Evolutionary conservation across 345 rosid species (phyloP).

Genomic region (Eucalyptus sp.): DNA sequence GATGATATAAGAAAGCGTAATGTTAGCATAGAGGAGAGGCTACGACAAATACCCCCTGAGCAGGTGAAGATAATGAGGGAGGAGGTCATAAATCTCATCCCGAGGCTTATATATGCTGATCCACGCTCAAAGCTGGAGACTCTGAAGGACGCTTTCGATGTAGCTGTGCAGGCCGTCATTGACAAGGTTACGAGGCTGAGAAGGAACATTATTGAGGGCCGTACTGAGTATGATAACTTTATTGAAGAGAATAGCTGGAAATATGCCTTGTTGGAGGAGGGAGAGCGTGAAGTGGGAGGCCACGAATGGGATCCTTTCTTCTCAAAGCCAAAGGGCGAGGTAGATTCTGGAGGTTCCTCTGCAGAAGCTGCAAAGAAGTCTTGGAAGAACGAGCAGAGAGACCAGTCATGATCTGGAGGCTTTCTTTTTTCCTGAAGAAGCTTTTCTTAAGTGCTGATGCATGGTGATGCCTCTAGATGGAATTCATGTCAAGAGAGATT

Average conservation of each 20-base stretch:
- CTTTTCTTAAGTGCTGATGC: not conserved
- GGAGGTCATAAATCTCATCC: constrained; percentile 30
- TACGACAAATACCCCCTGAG: constrained; percentile 23
- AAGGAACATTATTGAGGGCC: constrained; percentile 16
- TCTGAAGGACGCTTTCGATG: constrained; percentile 32
- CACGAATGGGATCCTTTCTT: constrained; percentile 13
- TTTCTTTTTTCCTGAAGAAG: not conserved
- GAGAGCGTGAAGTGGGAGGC: constrained; percentile 4
- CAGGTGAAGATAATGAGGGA: constrained; percentile 38
- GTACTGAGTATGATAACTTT: constrained; percentile 8
- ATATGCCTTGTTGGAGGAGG: constrained; percentile 6
- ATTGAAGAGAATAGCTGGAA: constrained; percentile 11
- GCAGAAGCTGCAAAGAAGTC: constrained; percentile 10
- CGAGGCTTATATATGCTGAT: constrained; percentile 31
- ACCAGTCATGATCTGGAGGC: not conserved
- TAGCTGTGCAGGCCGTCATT: constrained; percentile 29
- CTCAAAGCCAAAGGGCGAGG: constrained; percentile 8
- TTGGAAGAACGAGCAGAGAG: constrained; percentile 11
- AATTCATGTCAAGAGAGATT: not conserved
- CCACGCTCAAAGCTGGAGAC: constrained; percentile 37
- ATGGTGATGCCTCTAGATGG: not conserved
- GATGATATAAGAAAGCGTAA: constrained; percentile 24
- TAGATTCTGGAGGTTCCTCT: constrained; percentile 1
- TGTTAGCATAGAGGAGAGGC: constrained; percentile 26
- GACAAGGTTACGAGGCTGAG: constrained; percentile 40